phyloP scores from a whole-genome alignment of 2,329 filamentous ascomycete species.

The Plenodomus tracheiphilus region DNA sequence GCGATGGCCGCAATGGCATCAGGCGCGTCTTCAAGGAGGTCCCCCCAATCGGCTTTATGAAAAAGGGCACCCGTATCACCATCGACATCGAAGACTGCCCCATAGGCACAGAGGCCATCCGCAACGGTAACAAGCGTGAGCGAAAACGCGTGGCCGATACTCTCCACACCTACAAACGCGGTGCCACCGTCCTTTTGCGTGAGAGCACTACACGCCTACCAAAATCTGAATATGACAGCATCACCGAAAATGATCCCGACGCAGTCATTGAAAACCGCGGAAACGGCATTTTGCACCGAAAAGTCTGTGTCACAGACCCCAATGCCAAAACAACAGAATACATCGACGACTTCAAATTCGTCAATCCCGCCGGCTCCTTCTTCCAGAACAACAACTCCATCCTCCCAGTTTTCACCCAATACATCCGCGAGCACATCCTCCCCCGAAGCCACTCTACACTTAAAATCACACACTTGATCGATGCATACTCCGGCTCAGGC shows the following conservation, averaged over 20 bases:
- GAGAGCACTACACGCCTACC: constrained; percentile 75
- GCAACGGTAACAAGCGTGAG: constrained; percentile 77
- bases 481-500: constrained; percentile 95
- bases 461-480: constrained; percentile 80
- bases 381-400: constrained; percentile 99
- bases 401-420: constrained; percentile 80
- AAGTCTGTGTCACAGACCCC: constrained; percentile 85
- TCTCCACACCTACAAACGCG: constrained; percentile 71
- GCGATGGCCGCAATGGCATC: constrained; percentile 55
- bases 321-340: constrained; percentile 86
- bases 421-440: constrained; percentile 79
- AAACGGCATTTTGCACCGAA: constrained; percentile 68
- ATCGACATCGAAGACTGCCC: constrained; percentile 98
- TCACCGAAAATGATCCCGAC: constrained; percentile 40
- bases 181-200: constrained; percentile 85
- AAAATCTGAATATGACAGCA: constrained; percentile 45
- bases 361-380: constrained; percentile 90
- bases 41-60: constrained; percentile 87
- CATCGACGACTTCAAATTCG: constrained; percentile 80
- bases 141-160: constrained; percentile 74
- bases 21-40: constrained; percentile 63
- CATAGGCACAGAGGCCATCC: constrained; percentile 85
- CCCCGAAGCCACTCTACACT: constrained; percentile 46
- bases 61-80: constrained; percentile 76
- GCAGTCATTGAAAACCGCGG: constrained; percentile 60